These are phyloP conservation scores for Calonectria hawksworthii DNA, from an alignment of 2,329 filamentous ascomycete genomes.

Conservation along the genomic window DNA sequence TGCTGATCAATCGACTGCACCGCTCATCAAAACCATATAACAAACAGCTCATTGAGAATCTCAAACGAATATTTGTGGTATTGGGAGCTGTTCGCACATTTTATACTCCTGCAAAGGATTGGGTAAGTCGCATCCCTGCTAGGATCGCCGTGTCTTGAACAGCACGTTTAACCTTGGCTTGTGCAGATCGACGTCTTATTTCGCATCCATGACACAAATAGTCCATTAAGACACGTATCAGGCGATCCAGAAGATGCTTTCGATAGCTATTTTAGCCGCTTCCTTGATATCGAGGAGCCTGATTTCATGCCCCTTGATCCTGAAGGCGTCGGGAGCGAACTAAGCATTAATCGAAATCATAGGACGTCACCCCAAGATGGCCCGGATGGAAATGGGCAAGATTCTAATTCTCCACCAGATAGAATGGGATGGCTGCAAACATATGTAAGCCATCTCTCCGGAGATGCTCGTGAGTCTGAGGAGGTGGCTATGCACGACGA, in stretches of 20 bases:
- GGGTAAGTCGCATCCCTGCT: neutral
- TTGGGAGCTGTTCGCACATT: constrained; percentile 6
- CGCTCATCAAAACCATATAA: constrained; percentile 9
- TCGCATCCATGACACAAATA: constrained; percentile 4
- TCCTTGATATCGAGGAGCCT: constrained; percentile 13
- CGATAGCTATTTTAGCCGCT: constrained; percentile 11
- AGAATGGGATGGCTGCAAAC: constrained; percentile 12
- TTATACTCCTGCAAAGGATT: constrained; percentile 2
- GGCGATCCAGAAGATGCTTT: neutral
- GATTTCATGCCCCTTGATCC: constrained; percentile 1
- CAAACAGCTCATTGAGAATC: constrained; percentile 1
- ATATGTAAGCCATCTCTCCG: constrained; percentile 14
- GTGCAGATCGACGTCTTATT: constrained; percentile 11
- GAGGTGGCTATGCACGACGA: neutral
- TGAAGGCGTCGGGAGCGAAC: neutral
- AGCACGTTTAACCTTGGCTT: neutral
- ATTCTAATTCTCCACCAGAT: too few species aligned
- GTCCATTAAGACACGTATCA: neutral
- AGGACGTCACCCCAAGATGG: neutral
- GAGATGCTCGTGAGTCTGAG: constrained; percentile 7
- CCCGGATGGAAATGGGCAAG: neutral
- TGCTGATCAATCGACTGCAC: constrained; percentile 10
- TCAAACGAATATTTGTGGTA: constrained; percentile 1
- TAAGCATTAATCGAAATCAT: neutral
- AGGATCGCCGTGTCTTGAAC: neutral